Evolutionary conservation across 176 grass and related monocot genomes (phyloP), one percentile per base, ranked within the genome.

Genomic region (Lolium multiflorum): DNA sequence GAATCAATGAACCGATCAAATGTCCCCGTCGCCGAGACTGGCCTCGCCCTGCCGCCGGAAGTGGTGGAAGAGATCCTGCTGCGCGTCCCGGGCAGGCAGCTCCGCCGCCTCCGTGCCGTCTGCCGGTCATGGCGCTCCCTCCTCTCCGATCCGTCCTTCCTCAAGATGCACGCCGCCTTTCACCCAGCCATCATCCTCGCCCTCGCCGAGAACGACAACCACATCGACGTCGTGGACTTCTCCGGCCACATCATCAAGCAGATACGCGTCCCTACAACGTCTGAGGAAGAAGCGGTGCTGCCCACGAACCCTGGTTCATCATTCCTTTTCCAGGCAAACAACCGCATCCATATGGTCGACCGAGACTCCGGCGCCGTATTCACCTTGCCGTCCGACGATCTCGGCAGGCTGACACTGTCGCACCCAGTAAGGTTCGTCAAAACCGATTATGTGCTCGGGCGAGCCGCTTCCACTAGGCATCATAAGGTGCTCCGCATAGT

Each of bases 41-140:
- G 3, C 6, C 11, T 22, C 4, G 38, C 14, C 10, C 77, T 79
- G 39, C 57, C 57, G 20, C 37, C 7, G 20, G 77, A 79, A 12
- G 38, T 79, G 57, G 38, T 79, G 57, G 21, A 22, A 38, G 57
- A 79, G 77, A 60, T 79, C 35, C 7, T 79, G 77, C 38, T 79
- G 57, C 57, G 77, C 37, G 7, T 46, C 20, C 12, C 20, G 7
- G n/a, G 38, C 20, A 62, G 39, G n/a, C 38, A 41, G 20, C 20
- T 79, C 20, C 5, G 57, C 3, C 12, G 38, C 57, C 10, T 63
- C 57, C 21, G 57, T 14, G 12, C 7, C n/a, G 39, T 79, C 38
- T 79, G 56, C 21, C 57, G 57, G 1, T 10, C 77, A 5, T 79
- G 39, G 77, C 57, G 57, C 3, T 43, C 13, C 7, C 37, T 79